phyloP scores from a whole-genome alignment of 1,284 basidiomycete genomes.

The Pulchroboletus neoregius region DNA sequence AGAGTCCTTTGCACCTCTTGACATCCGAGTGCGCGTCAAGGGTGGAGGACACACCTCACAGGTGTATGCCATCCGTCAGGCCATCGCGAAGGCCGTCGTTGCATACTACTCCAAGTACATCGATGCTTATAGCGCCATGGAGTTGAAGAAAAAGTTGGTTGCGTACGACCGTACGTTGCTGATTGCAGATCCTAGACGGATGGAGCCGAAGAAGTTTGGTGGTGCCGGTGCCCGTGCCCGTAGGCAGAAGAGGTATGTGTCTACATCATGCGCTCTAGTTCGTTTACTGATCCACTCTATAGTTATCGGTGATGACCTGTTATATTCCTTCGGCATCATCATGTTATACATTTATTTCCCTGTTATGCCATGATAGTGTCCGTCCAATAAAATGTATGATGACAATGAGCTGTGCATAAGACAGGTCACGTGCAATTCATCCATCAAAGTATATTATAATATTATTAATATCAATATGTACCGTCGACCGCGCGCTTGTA shows the following conservation, averaged over 20 bases:
- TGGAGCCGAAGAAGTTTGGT: constrained; percentile 99
- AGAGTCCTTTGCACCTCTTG: constrained; percentile 80
- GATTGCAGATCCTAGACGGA: constrained; percentile 97
- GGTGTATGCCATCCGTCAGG: constrained; percentile 99
- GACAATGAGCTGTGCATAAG: no score
- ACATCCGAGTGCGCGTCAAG: constrained; percentile 98
- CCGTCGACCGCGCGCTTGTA: not conserved
- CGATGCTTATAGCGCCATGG: constrained; percentile 95
- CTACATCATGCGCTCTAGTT: not conserved
- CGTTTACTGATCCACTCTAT: constrained; percentile 20
- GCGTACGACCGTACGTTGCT: constrained; percentile 93
- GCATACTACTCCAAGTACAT: constrained; percentile 99
- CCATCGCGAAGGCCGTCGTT: constrained; percentile 96
- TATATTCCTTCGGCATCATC: constrained; percentile 34
- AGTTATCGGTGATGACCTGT: constrained; percentile 80
- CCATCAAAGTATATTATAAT: not conserved
- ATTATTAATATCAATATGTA: not conserved
- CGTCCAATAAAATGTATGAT: constrained; percentile 33
- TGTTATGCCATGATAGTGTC: constrained; percentile 49
- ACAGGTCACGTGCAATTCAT: constrained; percentile 23
- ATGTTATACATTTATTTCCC: constrained; percentile 42
- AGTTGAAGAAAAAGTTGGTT: constrained; percentile 94
- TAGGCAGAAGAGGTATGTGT: constrained; percentile 86
- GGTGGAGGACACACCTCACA: constrained; percentile 99
- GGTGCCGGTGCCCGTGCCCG: constrained; percentile 94